phyloP scores from a whole-genome alignment of 306 rosid species.

The Carpinus viminea region DNA sequence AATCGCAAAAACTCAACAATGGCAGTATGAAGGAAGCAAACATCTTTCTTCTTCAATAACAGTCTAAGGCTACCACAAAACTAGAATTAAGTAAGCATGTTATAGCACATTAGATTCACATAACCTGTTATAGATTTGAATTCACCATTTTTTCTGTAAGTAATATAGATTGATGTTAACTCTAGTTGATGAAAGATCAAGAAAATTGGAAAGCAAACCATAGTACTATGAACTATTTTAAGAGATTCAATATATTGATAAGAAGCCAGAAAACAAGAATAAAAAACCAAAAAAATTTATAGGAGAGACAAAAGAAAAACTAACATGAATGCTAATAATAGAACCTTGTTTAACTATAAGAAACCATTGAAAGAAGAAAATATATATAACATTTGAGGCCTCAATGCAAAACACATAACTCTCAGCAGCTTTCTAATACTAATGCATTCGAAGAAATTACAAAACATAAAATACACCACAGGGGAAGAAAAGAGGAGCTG shows the following conservation, averaged over 20 bases:
- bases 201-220: too few relatives aligned
- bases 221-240: too few relatives aligned
- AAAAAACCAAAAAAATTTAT: too few relatives aligned
- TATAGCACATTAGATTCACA: neutral
- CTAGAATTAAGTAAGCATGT: neutral
- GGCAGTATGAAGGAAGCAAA: neutral
- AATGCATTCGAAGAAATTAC: neutral
- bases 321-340: too few relatives aligned
- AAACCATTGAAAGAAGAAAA: too few relatives aligned
- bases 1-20: too few relatives aligned
- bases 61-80: neutral
- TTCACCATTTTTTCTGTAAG: neutral
- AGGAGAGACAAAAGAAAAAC: too few relatives aligned
- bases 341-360: too few relatives aligned
- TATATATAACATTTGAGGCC: neutral
- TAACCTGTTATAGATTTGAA: neutral
- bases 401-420: neutral
- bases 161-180: too few relatives aligned
- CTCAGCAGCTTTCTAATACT: neutral
- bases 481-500: neutral
- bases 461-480: neutral
- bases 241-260: too few relatives aligned
- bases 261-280: too few relatives aligned
- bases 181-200: too few relatives aligned
- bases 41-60: neutral